Conservation (phyloP, 2,329 filamentous ascomycete genomes). For the Calonectria leucothoes region DNA sequence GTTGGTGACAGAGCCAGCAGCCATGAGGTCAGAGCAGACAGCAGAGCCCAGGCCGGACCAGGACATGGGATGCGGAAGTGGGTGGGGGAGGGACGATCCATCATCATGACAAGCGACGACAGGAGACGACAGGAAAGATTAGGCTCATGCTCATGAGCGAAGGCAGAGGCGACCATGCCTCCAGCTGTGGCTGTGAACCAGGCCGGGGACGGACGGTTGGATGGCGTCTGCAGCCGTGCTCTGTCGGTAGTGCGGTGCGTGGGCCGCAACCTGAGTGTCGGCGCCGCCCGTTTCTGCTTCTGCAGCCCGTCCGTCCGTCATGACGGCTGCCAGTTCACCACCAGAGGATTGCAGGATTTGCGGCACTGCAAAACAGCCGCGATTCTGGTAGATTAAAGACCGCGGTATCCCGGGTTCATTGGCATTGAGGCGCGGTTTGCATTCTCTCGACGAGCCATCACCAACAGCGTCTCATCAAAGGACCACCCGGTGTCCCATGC, state of each 20-base stretch:
- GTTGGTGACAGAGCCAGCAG: constrained; percentile 26
- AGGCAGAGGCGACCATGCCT: neutral
- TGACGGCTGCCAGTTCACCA: neutral
- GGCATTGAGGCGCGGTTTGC: neutral
- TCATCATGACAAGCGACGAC: neutral
- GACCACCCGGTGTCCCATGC: neutral
- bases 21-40: constrained; percentile 23
- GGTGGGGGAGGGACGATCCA: constrained; percentile 7
- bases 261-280: neutral
- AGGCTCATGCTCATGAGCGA: neutral
- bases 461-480: neutral
- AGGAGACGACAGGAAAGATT: no score
- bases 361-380: neutral
- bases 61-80: neutral
- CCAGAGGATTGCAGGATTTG: constrained; percentile 1
- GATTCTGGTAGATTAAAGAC: constrained; percentile 3
- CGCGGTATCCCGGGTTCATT: neutral
- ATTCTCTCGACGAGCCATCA: neutral
- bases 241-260: neutral
- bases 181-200: neutral
- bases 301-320: neutral
- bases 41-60: constrained; percentile 3
- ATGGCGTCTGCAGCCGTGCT: constrained; percentile 1
- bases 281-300: neutral
- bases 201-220: neutral